Base-by-base conservation (phyloP, 768 basidiomycete genomes). In the Leccinum subgranulosum region DNA sequence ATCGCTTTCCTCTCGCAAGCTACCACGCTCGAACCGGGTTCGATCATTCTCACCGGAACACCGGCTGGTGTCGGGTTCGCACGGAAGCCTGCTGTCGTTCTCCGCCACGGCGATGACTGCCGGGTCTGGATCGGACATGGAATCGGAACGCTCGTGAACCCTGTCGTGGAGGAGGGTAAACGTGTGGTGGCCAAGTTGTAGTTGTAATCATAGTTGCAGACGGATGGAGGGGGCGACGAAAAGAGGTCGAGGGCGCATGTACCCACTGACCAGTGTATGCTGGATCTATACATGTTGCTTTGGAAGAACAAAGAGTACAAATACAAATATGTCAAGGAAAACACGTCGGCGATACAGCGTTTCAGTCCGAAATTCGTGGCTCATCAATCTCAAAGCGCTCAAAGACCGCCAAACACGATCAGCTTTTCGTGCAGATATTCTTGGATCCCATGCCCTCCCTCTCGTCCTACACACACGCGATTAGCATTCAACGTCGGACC, bases 401-500 rank as follows among this genome's bases (percentile, higher is more conserved):
- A 81, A 63, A 92, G 65, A 12, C 88, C 90, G 46, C 92, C 91
- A 65, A 94, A 90, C 15, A 84, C 83, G 64, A 94, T 89, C 73
- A 90, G 66, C 73, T 94, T 94, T 46, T 79, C 80, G 69, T 86
- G 87, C 84, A 93, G 74, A 66, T 91, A 98, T 65, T 98, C 96
- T 43, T 87, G 83, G 61, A 98, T 92, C 4, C 94, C 95, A 73
- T 93, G 89, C 2, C 84, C 83, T 6, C 96, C 96, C 67, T 96
- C 94, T 33, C 91, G 80, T 15, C 96, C 90, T 74, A 29, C 21
- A 28, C 50, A 41, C n/a, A 19, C 10, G 10, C 49, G 48, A 27
- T 54, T 11, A 58, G 9, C 15, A 2, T 23, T 29, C 33, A 4
- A 21, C 8, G 6, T 5, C 4, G n/a, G 17, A 45, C 39, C 9